Evolutionary conservation across 2,329 filamentous ascomycete species (phyloP), one percentile per base, ranked within the genome.

Genomic region (Diaporthe ampelina): DNA sequence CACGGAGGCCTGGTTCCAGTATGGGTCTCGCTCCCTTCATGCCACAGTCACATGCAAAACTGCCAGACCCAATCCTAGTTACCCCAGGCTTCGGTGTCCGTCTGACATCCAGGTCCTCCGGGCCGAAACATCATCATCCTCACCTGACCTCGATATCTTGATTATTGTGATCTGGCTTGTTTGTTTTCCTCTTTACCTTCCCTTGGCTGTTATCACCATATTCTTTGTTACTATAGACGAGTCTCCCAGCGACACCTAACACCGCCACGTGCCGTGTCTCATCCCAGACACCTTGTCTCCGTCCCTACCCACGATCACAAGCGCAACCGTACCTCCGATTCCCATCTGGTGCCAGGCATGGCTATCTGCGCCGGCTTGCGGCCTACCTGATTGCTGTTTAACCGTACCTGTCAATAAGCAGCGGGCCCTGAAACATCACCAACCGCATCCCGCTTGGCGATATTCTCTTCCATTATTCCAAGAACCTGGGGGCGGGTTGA

Each of bases 61-160:
- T 68, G 63, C 48, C 26, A 68, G 40, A 21, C n/a, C 63, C 63
- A 37, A 67, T 67, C 63, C 63, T 48, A 68, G 63, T 67, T 32
- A 40, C 43, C 45, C 61, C 61, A 67, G 43, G 15, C 45, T 50
- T 67, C 45, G 29, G 63, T 67, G 29, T 67, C 45, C 48, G 45
- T 68, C 48, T 54, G 48, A 68, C 63, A 17, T 52, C 48, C 63
- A 68, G 11, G 63, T 40, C 61, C 63, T 54, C 48, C 48, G 48
- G 63, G 32, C 63, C 63, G 48, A 68, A 70, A 26, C 67, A 70
- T 58, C 67, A 32, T 54, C 52, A 58, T 70, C 50, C 69, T 71
- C 56, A 68, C 63, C 63, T 68, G 63, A 68, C 63, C 63, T 40
- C 35, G 32, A 54, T 32, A n/a, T 54, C 45, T 68, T 68, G 26